These are phyloP conservation scores for Coemansia sp. DNA, from an alignment of 192 early-diverging fungal genomes.

Conservation along the genomic window DNA sequence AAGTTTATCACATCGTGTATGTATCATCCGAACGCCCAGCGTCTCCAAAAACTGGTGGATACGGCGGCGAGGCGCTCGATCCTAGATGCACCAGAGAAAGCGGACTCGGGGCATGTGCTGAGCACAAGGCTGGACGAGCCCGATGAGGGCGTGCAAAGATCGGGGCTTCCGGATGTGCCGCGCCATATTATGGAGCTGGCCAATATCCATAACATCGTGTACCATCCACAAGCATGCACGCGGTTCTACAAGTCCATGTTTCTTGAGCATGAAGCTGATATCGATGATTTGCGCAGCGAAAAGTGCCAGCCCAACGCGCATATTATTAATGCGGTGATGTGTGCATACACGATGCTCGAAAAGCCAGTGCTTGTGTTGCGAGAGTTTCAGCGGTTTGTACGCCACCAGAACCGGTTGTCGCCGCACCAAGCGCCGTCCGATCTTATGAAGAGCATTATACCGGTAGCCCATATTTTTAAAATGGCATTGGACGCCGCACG, in stretches of 20 bases:
- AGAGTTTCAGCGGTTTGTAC: constrained; percentile 43
- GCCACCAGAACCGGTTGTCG: constrained; percentile 26
- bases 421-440: constrained; percentile 26
- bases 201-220: constrained; percentile 18
- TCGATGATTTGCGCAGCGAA: constrained; percentile 11
- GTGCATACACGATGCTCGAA: constrained; percentile 34
- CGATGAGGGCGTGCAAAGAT: not conserved
- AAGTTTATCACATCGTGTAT: constrained; percentile 52
- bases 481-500: constrained; percentile 39
- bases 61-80: not conserved
- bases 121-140: not conserved
- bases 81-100: not conserved
- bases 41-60: constrained; percentile 15
- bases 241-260: constrained; percentile 45
- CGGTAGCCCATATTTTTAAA: constrained; percentile 20
- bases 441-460: constrained; percentile 11
- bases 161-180: constrained; percentile 28
- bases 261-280: constrained; percentile 16
- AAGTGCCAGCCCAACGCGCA: constrained; percentile 26
- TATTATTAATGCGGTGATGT: constrained; percentile 49
- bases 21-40: constrained; percentile 33
- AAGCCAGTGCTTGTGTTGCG: constrained; percentile 28
- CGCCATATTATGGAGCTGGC: not conserved
- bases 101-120: not conserved
- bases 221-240: constrained; percentile 39